A percentile compares a stretch with the other conserved stretches of the same genome.
These are phyloP conservation scores for Volvariella volvacea DNA, from an alignment of 1,284 basidiomycete species.

Conservation along the genomic window DNA sequence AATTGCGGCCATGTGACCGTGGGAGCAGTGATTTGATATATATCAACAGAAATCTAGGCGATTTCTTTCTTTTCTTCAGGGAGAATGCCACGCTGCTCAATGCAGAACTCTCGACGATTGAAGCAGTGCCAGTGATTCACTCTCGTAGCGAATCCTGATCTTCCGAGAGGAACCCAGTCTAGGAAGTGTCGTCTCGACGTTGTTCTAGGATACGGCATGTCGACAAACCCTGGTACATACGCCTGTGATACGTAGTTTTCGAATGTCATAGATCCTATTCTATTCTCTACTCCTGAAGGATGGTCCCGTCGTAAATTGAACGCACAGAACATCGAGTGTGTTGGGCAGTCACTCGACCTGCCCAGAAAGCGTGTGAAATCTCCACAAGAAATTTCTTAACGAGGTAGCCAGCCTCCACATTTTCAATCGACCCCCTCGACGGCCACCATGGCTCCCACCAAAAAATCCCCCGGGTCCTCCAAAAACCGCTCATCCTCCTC, in stretches of 20 bases:
- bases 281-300: too few relatives aligned
- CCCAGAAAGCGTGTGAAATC: too few relatives aligned
- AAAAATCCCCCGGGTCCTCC: slow-evolving; percentile 35
- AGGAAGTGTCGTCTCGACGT: slow-evolving; percentile 47
- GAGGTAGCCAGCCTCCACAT: too few relatives aligned
- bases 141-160: slow-evolving; percentile 30
- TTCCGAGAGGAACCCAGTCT: slow-evolving; percentile 39
- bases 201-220: slow-evolving; percentile 39
- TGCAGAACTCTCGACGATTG: slow-evolving; percentile 32
- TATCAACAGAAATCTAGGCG: slow-evolving; percentile 11
- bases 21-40: slow-evolving; percentile 18
- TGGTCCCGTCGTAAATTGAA: too few relatives aligned
- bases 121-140: slow-evolving; percentile 43
- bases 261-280: too few relatives aligned
- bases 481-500: slow-evolving; percentile 53
- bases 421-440: too few relatives aligned
- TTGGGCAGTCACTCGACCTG: too few relatives aligned
- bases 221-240: slow-evolving; percentile 41
- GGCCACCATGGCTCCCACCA: slow-evolving; percentile 47
- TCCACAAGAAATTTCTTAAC: too few relatives aligned
- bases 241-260: background rate
- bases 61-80: slow-evolving; percentile 18
- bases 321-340: too few relatives aligned
- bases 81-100: slow-evolving; percentile 45
- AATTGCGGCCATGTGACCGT: slow-evolving; percentile 16